These are phyloP conservation scores for Ordospora pajunii DNA, from an alignment of 371 early-diverging fungal genomes.

Conservation along the genomic window DNA sequence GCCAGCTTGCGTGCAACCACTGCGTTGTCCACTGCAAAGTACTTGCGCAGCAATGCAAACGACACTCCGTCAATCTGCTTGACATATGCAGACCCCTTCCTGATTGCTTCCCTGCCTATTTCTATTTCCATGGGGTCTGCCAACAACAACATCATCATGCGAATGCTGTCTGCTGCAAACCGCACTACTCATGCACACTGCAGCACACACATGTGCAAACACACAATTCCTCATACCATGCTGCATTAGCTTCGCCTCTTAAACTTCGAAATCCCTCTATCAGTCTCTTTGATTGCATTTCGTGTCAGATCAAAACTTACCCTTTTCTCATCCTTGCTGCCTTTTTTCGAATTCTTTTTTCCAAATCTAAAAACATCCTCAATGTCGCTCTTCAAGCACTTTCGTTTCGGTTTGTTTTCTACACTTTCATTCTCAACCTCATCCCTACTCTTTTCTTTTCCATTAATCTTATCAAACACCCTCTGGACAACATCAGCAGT, in stretches of 20 bases:
- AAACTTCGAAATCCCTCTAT: neutral
- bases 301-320: conserved; percentile 5
- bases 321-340: neutral
- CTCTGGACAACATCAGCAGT: conserved; percentile 81
- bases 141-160: neutral
- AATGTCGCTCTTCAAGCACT: neutral
- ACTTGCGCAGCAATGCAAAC: conserved; percentile 72
- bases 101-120: conserved; percentile 76
- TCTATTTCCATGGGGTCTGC: conserved; percentile 70
- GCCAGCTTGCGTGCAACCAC: conserved; percentile 77
- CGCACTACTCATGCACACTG: too few relatives aligned
- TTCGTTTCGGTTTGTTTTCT: neutral
- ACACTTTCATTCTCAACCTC: neutral
- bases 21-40: conserved; percentile 84
- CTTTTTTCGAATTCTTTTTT: neutral
- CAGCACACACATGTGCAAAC: too few relatives aligned
- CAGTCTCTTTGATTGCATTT: neutral
- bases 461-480: conserved; percentile 61
- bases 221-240: too few relatives aligned
- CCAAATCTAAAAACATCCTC: neutral
- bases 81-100: conserved; percentile 74
- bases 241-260: neutral
- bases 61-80: conserved; percentile 73
- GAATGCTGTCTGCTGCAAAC: too few relatives aligned
- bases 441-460: neutral